These are phyloP conservation scores for Cladosporium sp. DNA, from an alignment of 2,329 filamentous ascomycete genomes.

Conservation along the genomic window DNA sequence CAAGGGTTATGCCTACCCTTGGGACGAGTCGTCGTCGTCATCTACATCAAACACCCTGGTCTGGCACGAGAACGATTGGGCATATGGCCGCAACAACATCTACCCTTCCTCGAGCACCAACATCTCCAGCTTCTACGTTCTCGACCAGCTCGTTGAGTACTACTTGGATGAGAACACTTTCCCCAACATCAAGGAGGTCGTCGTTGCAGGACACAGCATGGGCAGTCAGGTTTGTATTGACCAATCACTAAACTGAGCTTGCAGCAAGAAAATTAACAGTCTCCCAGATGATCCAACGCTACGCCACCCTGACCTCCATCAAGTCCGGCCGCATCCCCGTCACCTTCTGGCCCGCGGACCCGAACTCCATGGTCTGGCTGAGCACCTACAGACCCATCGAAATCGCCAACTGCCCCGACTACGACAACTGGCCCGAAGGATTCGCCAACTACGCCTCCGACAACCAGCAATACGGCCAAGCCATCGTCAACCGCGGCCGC, in stretches of 20 bases:
- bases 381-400: conserved; percentile 25
- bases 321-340: conserved; percentile 21
- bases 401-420: conserved; percentile 25
- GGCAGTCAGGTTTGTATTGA: conserved; percentile 28
- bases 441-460: conserved; percentile 25
- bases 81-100: conserved; percentile 29
- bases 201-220: conserved; percentile 33
- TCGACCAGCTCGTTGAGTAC: conserved; percentile 30
- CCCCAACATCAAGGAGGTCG: conserved; percentile 33
- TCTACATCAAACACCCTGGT: conserved; percentile 30
- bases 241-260: too few species aligned
- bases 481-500: conserved; percentile 24
- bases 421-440: conserved; percentile 31
- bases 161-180: conserved; percentile 28
- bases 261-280: conserved; percentile 14
- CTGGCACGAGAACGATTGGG: conserved; percentile 30
- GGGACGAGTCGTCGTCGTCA: conserved; percentile 24
- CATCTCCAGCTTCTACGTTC: conserved; percentile 26
- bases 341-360: conserved; percentile 31
- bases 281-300: conserved; percentile 26
- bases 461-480: conserved; percentile 21
- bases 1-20: conserved; percentile 29
- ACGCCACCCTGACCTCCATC: conserved; percentile 27
- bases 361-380: conserved; percentile 32
- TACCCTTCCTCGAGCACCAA: conserved; percentile 24